Percentiles rank a stretch among this genome's conserved stretches.
phyloP scores from a whole-genome alignment of 2,329 filamentous ascomycete species.

The Arthroderma sp. region DNA sequence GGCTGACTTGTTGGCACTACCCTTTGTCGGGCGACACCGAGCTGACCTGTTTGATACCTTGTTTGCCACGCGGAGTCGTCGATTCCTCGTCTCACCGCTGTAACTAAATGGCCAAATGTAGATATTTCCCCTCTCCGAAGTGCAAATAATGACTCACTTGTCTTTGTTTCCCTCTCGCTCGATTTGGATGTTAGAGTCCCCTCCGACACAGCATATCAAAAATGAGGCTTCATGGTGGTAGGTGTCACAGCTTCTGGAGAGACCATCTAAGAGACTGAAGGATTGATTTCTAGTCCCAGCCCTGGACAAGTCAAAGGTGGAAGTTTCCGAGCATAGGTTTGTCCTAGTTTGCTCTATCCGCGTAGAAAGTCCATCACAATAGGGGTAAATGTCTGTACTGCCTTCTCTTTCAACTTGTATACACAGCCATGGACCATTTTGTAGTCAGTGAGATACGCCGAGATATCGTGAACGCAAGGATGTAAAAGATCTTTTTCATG shows the following conservation, averaged over 20 bases:
- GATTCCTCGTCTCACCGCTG: background rate
- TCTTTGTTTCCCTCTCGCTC: background rate
- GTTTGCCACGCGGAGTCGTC: conserved; percentile 2
- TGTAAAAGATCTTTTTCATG: too few species aligned
- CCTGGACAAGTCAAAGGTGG: background rate
- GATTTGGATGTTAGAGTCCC: background rate
- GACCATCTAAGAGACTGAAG: background rate
- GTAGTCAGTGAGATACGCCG: background rate
- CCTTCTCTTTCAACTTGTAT: background rate
- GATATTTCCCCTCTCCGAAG: background rate
- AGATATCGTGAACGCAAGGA: background rate
- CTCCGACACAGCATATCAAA: background rate
- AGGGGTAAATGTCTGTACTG: background rate
- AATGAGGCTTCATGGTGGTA: background rate
- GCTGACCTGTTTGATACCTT: background rate
- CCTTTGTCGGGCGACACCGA: conserved; percentile 1
- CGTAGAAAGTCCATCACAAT: background rate
- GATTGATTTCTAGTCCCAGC: background rate
- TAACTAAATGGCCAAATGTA: background rate
- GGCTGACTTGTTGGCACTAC: background rate
- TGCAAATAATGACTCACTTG: background rate
- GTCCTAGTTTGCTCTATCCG: background rate
- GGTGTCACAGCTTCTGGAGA: background rate
- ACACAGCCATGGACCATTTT: background rate
- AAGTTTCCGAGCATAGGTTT: background rate